Evolutionary conservation across 2,329 filamentous ascomycete species (phyloP), one percentile per base, ranked within the genome.

Genomic region (Lachnellula occidentalis): DNA sequence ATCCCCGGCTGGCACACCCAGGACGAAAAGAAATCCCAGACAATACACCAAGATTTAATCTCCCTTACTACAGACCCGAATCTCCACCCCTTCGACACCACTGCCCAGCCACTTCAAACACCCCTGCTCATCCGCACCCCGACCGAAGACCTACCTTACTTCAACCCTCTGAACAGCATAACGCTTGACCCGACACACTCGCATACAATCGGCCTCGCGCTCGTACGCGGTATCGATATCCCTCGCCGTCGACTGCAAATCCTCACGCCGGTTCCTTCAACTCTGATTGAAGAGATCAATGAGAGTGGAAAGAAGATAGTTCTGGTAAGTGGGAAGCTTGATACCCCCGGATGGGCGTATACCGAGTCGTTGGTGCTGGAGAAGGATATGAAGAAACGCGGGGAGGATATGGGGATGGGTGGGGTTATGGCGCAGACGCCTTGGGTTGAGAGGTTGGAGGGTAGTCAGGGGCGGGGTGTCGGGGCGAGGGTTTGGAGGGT

Each of bases 181-280:
- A 75, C 77, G 1, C 76, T 89, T 0, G 75, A 87, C 60, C 86
- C 88, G 0, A 70, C 67, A 27, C 73, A 79, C 63, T 86, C 82
- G 0, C 74, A 74, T 21, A 76, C 80, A 14, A 69, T 90, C 4
- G 87, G 86, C 2, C 73, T 88, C 2, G 86, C 80, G 0, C 74
- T 92, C 8, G 70, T 94, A n/a, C 80, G 87, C 1, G 86, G 83
- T 4, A 82, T 92, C 55, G 85, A 92, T 64, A 64, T 71, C 0
- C 66, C 70, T 21, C 74, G 71, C 1, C 72, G 76, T 3, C 67
- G 74, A 5, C 70, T 92, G 3, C 84, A 90, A 55, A 64, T 92
- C 1, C 66, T 91, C 2, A 86, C 85, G 0, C 87, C 88, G 0
- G 73, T 85, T 6, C 53, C 73, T 0, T 50, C 67, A 0, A 62